Conservation (phyloP, 305 asterid genomes). For the Fraxinus baroniana region DNA sequence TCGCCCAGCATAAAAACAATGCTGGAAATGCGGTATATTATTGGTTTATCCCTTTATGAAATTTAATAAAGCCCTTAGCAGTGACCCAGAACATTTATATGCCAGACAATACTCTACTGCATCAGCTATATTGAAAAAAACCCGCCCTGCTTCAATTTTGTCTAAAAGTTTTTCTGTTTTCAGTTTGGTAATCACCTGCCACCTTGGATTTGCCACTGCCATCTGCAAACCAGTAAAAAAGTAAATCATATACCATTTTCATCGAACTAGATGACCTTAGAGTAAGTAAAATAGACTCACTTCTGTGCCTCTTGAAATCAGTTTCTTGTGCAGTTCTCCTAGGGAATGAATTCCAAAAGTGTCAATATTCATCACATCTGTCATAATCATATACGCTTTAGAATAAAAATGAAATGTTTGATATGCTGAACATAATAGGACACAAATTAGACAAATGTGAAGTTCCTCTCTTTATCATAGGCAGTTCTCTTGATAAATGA, state of each 20-base stretch:
- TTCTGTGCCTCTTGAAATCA: conserved; percentile 41
- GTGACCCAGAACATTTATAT: conserved; percentile 24
- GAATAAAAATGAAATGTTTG: not conserved
- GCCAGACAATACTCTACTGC: conserved; percentile 58
- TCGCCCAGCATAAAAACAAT: not conserved
- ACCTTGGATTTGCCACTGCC: conserved; percentile 64
- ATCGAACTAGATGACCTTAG: not conserved
- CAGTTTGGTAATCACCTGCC: conserved; percentile 68
- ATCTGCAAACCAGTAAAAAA: conserved; percentile 33
- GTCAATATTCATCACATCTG: conserved; percentile 69
- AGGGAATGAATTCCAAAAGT: conserved; percentile 68
- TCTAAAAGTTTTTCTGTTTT: conserved; percentile 51
- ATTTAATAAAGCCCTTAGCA: conserved; percentile 22
- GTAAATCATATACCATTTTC: too few relatives aligned
- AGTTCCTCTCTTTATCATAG: too few relatives aligned
- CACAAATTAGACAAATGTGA: not conserved
- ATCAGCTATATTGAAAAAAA: conserved; percentile 55
- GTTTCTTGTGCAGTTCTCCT: conserved; percentile 55
- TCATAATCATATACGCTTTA: not conserved
- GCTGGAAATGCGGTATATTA: not conserved
- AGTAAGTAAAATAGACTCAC: conserved; percentile 32
- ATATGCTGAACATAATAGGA: not conserved
- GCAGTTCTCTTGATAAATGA: not conserved
- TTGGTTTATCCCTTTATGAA: not conserved
- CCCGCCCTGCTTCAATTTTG: conserved; percentile 46